Evolutionary conservation across 352 stramenopile species (phyloP), one percentile per base, ranked within the genome.

Genomic region (Globisporangium nodosum): DNA sequence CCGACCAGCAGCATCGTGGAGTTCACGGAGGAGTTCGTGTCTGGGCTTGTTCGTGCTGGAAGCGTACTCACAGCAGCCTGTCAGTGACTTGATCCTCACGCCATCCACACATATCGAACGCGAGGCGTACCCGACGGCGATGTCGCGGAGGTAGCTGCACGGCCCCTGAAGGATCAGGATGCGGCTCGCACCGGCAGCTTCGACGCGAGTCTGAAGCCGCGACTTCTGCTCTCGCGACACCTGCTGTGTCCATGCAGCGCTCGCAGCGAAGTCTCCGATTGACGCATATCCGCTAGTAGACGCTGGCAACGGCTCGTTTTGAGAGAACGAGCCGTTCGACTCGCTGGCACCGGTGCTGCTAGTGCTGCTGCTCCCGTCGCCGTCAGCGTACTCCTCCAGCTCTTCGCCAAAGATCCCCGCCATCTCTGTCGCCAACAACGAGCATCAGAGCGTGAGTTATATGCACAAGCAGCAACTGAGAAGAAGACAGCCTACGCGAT

Each of bases 371-470:
- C 65, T 59, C 7, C 49, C 64, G 11, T 65, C 59, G 11, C 64
- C 59, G 3, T 4, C 35, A 21, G 18, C 43, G 45, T 79, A 67
- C 37, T 81, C 66, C n/a, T 68, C 63, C 16, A 75, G 63, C 33
- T 77, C 63, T 31, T 76, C 70, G 5, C 76, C 74, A 61, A 87
- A 87, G 13, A 87, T 56, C 1, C 24, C 63, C 18, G 68, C 67
- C 70, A 85, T 79, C 47, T 83, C 76, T 87, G n/a, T 42, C 33
- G 11, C 15, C 42, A 57, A 21, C 21, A 1, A 5, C 56, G 45
- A 49, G 58, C 24, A 40, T 2, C 7, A 57, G 37, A 13, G 37
- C 37, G 37, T 15, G 12, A 5, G 11, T 42, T 13, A 11, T 9
- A 5, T 18, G 12, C 5, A 18, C 3, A 18, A 5, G 37, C 37